Percentiles rank a stretch among this genome's conserved stretches.
Conservation (phyloP, 2,329 filamentous ascomycete species). For the Ceratocystis variospora region DNA sequence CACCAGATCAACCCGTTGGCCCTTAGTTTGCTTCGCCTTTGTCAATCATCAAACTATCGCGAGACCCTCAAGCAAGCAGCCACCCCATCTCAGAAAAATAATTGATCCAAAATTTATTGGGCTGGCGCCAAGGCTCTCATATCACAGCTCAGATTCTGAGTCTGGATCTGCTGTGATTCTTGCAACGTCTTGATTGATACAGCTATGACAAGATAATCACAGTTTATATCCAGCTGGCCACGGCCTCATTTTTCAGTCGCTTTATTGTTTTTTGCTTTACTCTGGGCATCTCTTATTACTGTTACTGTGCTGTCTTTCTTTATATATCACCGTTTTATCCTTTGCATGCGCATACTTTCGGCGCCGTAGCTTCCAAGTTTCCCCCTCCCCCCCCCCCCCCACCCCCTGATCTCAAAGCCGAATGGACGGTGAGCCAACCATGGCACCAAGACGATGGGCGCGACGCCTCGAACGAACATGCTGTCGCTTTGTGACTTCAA, state of each 20-base stretch:
- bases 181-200: not conserved
- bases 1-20: too few relatives aligned
- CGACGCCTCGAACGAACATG: constrained; percentile 67
- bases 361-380: not conserved
- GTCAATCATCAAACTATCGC: too few relatives aligned
- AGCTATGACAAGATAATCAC: not conserved
- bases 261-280: constrained; percentile 4
- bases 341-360: not conserved
- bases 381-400: constrained; percentile 22
- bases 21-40: too few relatives aligned
- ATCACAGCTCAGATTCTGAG: constrained; percentile 1
- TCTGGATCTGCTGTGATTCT: not conserved
- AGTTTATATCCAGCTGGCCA: not conserved
- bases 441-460: constrained; percentile 47
- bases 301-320: not conserved
- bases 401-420: constrained; percentile 23
- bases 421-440: constrained; percentile 27
- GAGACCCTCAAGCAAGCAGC: not conserved
- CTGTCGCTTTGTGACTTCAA: constrained; percentile 64
- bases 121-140: not conserved
- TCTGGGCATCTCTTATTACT: not conserved
- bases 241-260: not conserved
- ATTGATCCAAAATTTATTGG: not conserved
- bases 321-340: not conserved
- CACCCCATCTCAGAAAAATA: too few relatives aligned